These are phyloP conservation scores for Phytopythium aichiense DNA, from an alignment of 352 stramenopile species.

Conservation along the genomic window DNA sequence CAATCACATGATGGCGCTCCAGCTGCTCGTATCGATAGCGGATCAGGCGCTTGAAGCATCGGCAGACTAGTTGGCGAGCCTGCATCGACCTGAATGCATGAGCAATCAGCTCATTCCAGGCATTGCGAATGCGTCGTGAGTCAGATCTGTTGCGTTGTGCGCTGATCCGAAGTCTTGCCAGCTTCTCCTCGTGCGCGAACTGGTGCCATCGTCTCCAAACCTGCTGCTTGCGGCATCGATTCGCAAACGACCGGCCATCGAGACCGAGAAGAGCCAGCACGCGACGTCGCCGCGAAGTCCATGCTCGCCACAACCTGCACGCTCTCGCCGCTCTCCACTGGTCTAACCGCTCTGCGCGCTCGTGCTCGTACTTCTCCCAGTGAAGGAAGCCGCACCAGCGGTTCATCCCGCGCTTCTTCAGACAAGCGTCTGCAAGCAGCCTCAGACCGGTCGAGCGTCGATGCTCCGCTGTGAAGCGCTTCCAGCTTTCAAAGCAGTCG, in stretches of 20 bases:
- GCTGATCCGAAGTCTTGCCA: not conserved
- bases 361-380: conserved; percentile 2
- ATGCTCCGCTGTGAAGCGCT: not conserved
- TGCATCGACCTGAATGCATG: conserved; percentile 15
- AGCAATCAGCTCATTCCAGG: conserved; percentile 17
- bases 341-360: not conserved
- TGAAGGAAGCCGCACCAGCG: conserved; percentile 6
- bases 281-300: not conserved
- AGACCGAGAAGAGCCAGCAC: not conserved
- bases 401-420: not conserved
- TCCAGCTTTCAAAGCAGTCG: conserved; percentile 1
- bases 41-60: conserved; percentile 12
- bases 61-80: conserved; percentile 4
- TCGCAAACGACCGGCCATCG: not conserved
- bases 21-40: conserved; percentile 7
- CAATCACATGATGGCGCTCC: conserved; percentile 3
- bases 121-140: not conserved
- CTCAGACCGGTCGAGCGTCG: not conserved
- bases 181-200: not conserved
- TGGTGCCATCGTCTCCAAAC: conserved; percentile 2
- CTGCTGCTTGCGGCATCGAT: not conserved
- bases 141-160: not conserved
- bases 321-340: not conserved
- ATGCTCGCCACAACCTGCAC: not conserved
- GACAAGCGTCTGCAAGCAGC: not conserved